Evolutionary conservation across 2,329 filamentous ascomycete genomes (phyloP), one percentile per base, ranked within the genome.

Genomic region (Calonectria hongkongensis): DNA sequence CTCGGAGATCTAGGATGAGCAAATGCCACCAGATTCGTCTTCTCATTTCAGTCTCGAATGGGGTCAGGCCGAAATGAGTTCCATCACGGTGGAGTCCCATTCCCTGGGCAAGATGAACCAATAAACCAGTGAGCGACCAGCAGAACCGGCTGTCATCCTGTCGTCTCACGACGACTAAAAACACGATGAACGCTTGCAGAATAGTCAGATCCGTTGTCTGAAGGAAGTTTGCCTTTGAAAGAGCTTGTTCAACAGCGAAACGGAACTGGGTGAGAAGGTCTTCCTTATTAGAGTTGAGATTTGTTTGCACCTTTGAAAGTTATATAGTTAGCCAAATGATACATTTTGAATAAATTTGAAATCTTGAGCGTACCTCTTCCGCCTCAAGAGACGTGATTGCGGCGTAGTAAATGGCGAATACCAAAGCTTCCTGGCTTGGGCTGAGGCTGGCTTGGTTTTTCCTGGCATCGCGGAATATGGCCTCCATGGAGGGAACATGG

Each of bases 401-500:
- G 2, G 87, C 86, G 62, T 89, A 91, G 78, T 92, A 92, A 36
- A 92, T 87, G 69, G 90, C 84, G 78, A 94, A 94, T 78, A 93
- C 87, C 13, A 94, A 82, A 0, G 92, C 91, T 78, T 93, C 91
- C 7, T 91, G 84, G 0, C 85, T 85, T 0, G 89, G 87, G 0
- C 86, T 87, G 1, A 95, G 86, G 39, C 86, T 90, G 51, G 90
- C 87, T 21, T 92, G 85, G 68, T 92, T 90, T 47, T 87, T 88
- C 43, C 91, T 87, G 1, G 92, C 87, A n/a, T 91, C 87, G 21
- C 91, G 87, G 45, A 95, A 88, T 0, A 90, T 85, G 33, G 88
- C 88, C 70, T 91, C 90, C 81, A 92, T 89, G 2, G 92, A 92
- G 0, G 93, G 94, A 0, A 93, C 86, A 80, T 96, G 94, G 9